Evolutionary conservation across 352 stramenopile genomes (phyloP).

Genomic region (Phytopythium sindhum): DNA sequence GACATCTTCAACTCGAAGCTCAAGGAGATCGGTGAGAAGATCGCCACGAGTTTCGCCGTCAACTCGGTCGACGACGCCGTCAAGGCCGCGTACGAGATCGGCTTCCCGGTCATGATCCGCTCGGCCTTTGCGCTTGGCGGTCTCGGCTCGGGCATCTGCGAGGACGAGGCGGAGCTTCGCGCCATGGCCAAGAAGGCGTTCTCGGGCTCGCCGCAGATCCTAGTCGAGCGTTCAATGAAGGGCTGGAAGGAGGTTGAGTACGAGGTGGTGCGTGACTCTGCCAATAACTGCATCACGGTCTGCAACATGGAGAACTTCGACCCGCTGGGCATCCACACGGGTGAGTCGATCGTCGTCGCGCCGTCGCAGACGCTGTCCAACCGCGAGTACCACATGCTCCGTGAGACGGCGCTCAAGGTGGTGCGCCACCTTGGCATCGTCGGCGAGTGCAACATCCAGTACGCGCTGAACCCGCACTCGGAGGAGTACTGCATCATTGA

Average conservation of each 20-base stretch:
- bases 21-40: conserved; percentile 95
- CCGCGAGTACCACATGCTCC: conserved; percentile 94
- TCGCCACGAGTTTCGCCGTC: conserved; percentile 85
- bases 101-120: conserved; percentile 96
- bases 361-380: conserved; percentile 94
- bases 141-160: conserved; percentile 94
- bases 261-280: conserved; percentile 91
- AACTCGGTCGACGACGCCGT: conserved; percentile 91
- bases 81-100: conserved; percentile 93
- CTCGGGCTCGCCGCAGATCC: conserved; percentile 87
- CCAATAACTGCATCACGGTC: conserved; percentile 95
- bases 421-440: conserved; percentile 93
- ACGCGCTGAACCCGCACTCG: conserved; percentile 89
- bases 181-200: conserved; percentile 66
- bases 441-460: conserved; percentile 96
- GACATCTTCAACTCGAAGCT: conserved; percentile 96
- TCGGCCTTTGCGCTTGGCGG: conserved; percentile 97
- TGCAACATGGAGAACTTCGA: conserved; percentile 98
- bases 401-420: conserved; percentile 87
- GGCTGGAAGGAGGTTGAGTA: conserved; percentile 99
- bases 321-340: conserved; percentile 91
- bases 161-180: conserved; percentile 84
- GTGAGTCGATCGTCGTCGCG: conserved; percentile 94
- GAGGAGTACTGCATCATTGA: conserved; percentile 91
- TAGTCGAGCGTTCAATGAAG: conserved; percentile 96